A percentile compares a stretch with the other conserved stretches of the same genome.
These are phyloP conservation scores for Gnomoniopsis sp. DNA, from an alignment of 2,329 filamentous ascomycete genomes.

Conservation along the genomic window DNA sequence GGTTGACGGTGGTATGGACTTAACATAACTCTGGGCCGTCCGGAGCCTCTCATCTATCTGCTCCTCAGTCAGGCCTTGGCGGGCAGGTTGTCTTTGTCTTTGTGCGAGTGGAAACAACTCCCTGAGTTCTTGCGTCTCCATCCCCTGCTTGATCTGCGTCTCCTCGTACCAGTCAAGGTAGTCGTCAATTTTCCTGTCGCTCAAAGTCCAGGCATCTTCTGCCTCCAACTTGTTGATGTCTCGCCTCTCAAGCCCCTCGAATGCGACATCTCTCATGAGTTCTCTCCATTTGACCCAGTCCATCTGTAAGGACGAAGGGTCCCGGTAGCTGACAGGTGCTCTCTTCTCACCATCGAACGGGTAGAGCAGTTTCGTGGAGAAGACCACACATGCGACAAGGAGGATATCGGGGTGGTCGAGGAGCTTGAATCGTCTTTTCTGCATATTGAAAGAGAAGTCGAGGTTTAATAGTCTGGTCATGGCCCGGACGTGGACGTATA, in stretches of 20 bases:
- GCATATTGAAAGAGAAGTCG: constrained; percentile 55
- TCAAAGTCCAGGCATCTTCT: constrained; percentile 42
- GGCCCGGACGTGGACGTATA: constrained; percentile 56
- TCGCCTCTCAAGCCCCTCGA: constrained; percentile 21
- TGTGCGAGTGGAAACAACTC: constrained; percentile 31
- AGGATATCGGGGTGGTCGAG: constrained; percentile 71
- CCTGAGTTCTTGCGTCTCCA: constrained; percentile 29
- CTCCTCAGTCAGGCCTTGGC: constrained; percentile 20
- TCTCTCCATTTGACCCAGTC: constrained; percentile 71
- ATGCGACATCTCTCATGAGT: constrained; percentile 36
- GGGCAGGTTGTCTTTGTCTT: not conserved
- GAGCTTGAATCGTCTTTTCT: constrained; percentile 40
- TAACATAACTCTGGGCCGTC: constrained; percentile 25
- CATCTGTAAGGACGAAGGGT: constrained; percentile 58
- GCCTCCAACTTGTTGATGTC: constrained; percentile 26
- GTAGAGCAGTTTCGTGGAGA: constrained; percentile 76
- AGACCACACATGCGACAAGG: constrained; percentile 66
- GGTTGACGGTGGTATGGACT: constrained; percentile 17
- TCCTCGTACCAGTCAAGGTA: constrained; percentile 78
- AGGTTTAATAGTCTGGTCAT: constrained; percentile 50
- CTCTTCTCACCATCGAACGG: constrained; percentile 63
- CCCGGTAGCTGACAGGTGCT: constrained; percentile 44
- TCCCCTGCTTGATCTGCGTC: constrained; percentile 30
- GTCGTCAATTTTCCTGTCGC: constrained; percentile 60
- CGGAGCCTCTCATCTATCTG: constrained; percentile 23